These are phyloP conservation scores for Colletotrichum magnum DNA, from an alignment of 2,329 filamentous ascomycete genomes.

Conservation along the genomic window DNA sequence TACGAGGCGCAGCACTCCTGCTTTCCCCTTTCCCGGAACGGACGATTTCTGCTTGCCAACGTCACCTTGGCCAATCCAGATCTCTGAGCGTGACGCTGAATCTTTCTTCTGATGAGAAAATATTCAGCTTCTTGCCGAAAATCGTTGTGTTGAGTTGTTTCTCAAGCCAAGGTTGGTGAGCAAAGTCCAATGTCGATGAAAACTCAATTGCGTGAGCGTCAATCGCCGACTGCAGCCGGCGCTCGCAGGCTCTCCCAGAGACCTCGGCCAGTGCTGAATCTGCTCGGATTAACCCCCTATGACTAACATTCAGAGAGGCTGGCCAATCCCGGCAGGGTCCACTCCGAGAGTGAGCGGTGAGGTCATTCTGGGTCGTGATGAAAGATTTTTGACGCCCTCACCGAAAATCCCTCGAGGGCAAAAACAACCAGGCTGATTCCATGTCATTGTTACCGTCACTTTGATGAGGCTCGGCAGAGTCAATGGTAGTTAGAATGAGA, in stretches of 20 bases:
- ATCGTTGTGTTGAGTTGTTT: too few relatives aligned
- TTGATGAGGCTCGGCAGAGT: background rate
- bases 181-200: too few relatives aligned
- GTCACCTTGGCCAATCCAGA: too few relatives aligned
- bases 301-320: background rate
- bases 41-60: too few relatives aligned
- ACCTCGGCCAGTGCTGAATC: background rate
- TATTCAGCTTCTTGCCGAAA: too few relatives aligned
- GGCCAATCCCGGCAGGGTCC: background rate
- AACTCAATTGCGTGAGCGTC: too few relatives aligned
- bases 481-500: background rate
- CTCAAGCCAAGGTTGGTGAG: too few relatives aligned
- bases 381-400: background rate
- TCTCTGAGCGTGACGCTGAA: too few relatives aligned
- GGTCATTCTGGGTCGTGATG: background rate
- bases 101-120: too few relatives aligned
- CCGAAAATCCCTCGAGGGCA: background rate
- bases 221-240: too few relatives aligned
- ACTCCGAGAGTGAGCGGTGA: background rate
- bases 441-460: background rate
- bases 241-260: background rate
- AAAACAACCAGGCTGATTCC: background rate
- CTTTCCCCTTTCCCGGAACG: too few relatives aligned
- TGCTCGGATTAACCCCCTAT: background rate
- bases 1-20: too few relatives aligned